Evolutionary conservation across 345 rosid species (phyloP).

Genomic region (Ailanthus altissimus): DNA sequence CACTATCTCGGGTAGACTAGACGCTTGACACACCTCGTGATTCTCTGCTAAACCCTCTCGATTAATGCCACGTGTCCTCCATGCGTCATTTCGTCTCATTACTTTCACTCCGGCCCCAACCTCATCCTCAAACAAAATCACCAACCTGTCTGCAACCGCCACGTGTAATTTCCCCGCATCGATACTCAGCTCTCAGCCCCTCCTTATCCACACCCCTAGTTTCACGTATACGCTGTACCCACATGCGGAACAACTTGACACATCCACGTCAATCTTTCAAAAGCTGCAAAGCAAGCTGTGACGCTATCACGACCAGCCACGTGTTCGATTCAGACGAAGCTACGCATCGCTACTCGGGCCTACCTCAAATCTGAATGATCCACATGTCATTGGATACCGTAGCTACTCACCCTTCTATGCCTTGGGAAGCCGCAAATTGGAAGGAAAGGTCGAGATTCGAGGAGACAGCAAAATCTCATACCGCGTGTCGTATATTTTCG

Average conservation of each 20-base stretch:
- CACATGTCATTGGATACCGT: no score
- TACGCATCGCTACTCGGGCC: not conserved
- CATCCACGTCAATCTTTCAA: constrained; percentile 15
- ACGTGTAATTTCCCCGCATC: constrained; percentile 14
- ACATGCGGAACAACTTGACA: not conserved
- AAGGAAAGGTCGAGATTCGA: constrained; percentile 28
- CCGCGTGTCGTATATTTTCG: constrained; percentile 23
- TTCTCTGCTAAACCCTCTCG: not conserved
- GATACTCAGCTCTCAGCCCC: no score
- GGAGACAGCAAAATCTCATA: constrained; percentile 29
- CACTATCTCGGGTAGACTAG: no score
- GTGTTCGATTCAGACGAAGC: constrained; percentile 1
- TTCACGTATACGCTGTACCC: constrained; percentile 13
- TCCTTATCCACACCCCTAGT: not conserved
- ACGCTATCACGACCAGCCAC: not conserved
- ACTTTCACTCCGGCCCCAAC: not conserved
- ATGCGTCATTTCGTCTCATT: not conserved
- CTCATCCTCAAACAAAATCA: not conserved
- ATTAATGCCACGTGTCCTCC: not conserved
- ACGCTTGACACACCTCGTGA: not conserved
- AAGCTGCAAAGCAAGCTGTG: constrained; percentile 14
- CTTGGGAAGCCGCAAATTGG: not conserved
- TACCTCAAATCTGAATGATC: not conserved
- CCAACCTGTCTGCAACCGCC: not conserved
- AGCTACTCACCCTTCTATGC: no score